Evolutionary conservation across 306 rosid species (phyloP), one percentile per base, ranked within the genome.

Genomic region (Crotalaria pallida): DNA sequence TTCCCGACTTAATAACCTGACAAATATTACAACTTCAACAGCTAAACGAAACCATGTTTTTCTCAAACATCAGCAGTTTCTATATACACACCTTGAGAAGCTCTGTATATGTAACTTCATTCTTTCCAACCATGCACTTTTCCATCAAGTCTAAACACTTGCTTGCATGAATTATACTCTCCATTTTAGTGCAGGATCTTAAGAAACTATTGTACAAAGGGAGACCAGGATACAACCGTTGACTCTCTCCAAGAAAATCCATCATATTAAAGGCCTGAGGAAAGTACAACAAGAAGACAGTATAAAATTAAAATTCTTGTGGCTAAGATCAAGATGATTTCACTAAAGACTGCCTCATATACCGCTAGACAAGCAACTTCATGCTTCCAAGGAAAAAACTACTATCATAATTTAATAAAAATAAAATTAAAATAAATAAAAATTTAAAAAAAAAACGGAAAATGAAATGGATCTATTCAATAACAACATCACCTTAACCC

Each of bases 111-210:
- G 98, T 92, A 31, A 69, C 74, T 82, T 92, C 91, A 84, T 84
- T 84, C 85, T 79, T 88, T 74, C 96, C 96, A 41, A 84, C 84
- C 85, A 84, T 80, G 69, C 52, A 75, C 38, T 60, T 76, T 67
- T 86, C 98, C 98, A 90, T 92, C 71, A 86, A 74, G 68, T 88
- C 89, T 80, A 92, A 84, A 82, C 98, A 92, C 75, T 76, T 85
- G 49, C 82, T 63, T 59, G 87, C 89, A 82, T 85, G 84, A 73
- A 44, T 36, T 48, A 65, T 33, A 81, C 68, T 86, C 67, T 53
- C 71, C 77, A 69, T 56, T 76, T 79, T 38, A 16, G 80, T 55
- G 74, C 88, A 90, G 72, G 84, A 85, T 29, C 86, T 59, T 58
- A 92, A 78, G 79, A 88, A 77, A 71, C 50, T 65, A 69, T 92